phyloP scores from a whole-genome alignment of 2,329 filamentous ascomycete species.

The Madurella mycetomatis region DNA sequence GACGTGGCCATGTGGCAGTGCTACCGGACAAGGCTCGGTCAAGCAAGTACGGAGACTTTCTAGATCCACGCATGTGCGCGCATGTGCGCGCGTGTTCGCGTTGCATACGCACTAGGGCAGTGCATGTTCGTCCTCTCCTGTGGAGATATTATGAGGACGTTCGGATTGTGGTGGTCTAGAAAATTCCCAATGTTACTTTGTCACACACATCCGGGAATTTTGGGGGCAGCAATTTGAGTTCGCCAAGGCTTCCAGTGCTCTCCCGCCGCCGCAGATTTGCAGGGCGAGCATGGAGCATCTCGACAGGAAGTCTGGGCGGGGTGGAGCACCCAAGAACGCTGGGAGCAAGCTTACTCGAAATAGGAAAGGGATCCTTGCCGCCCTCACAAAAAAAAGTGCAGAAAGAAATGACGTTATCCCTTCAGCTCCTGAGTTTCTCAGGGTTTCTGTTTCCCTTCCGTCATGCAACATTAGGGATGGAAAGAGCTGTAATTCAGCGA shows the following conservation, averaged over 20 bases:
- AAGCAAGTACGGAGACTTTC: not conserved
- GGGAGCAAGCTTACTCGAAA: conserved; percentile 1
- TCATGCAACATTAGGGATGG: too few species aligned
- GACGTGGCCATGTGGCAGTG: not conserved
- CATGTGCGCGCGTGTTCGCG: not conserved
- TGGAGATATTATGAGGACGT: too few species aligned
- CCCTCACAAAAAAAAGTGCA: not conserved
- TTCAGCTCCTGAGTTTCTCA: not conserved
- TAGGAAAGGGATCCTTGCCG: not conserved
- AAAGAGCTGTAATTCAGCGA: too few species aligned
- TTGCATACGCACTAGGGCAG: not conserved
- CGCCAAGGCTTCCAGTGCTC: conserved; percentile 3
- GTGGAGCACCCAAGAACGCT: not conserved
- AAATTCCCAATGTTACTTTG: not conserved
- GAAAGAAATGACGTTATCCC: conserved; percentile 8
- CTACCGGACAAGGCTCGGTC: not conserved
- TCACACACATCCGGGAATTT: not conserved
- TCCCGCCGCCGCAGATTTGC: not conserved
- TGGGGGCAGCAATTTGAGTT: not conserved
- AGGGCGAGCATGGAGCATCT: not conserved
- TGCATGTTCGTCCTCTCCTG: too few species aligned
- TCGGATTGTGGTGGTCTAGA: too few species aligned
- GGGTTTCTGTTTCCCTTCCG: not conserved
- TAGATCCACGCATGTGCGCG: not conserved
- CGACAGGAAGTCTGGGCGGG: not conserved